A percentile compares a stretch with the other conserved stretches of the same genome.
Conservation (phyloP, 1,284 basidiomycete genomes). For the Ceratobasidium sp. region DNA sequence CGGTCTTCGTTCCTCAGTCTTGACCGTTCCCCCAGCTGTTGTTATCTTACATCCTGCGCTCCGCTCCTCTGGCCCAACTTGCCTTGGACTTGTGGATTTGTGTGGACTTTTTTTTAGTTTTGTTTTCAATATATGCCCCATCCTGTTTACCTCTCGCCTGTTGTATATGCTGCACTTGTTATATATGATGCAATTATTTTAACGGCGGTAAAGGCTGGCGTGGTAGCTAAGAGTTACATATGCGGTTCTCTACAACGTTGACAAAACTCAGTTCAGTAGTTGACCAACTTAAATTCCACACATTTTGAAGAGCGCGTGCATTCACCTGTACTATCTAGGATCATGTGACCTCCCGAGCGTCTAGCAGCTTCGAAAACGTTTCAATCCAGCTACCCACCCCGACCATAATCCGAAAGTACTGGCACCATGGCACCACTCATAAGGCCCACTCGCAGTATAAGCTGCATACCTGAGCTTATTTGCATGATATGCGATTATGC, state of each 20-base stretch:
- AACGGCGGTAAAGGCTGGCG: background rate
- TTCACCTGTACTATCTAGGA: too few species aligned
- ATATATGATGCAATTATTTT: conserved; percentile 45
- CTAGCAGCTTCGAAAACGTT: too few species aligned
- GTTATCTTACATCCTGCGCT: conserved; percentile 10
- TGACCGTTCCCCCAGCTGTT: background rate
- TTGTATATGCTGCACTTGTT: conserved; percentile 39
- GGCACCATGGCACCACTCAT: too few species aligned
- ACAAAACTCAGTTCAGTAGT: background rate
- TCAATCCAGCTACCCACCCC: too few species aligned
- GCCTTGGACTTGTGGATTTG: conserved; percentile 7
- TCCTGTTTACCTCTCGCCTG: conserved; percentile 4
- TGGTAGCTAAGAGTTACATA: background rate
- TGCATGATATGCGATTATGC: background rate
- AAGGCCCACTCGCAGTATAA: too few species aligned
- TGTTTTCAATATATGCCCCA: conserved; percentile 16
- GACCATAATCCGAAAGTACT: too few species aligned
- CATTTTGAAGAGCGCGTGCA: too few species aligned
- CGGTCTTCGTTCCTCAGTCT: background rate
- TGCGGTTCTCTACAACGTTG: too few species aligned
- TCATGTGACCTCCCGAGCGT: too few species aligned
- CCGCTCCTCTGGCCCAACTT: background rate
- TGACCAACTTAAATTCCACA: too few species aligned
- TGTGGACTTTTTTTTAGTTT: conserved; percentile 37
- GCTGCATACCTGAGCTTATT: background rate